Percentiles rank a stretch among this genome's conserved stretches.
Conservation (phyloP, 805 yeast genomes). For the Metschnikowia gelsemii region DNA sequence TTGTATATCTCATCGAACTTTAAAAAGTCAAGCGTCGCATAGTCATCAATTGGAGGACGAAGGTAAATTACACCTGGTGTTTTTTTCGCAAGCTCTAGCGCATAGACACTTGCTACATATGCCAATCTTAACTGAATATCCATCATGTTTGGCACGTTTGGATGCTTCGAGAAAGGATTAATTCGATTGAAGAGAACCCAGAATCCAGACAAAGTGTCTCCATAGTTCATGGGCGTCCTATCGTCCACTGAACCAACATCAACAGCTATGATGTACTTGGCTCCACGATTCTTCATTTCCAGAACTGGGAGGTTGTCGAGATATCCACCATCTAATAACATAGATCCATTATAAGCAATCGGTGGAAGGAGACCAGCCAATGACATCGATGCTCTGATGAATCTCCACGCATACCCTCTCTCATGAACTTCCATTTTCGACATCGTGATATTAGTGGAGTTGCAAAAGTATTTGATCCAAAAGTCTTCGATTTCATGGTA, state of each 20-base stretch:
- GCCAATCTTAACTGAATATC: conserved; percentile 92
- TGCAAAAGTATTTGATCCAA: conserved; percentile 86
- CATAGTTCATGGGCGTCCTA: conserved; percentile 83
- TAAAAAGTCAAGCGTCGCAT: conserved; percentile 88
- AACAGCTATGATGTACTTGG: conserved; percentile 81
- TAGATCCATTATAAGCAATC: conserved; percentile 81
- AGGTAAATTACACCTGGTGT: conserved; percentile 84
- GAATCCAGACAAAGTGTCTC: conserved; percentile 87
- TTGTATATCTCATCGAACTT: conserved; percentile 86
- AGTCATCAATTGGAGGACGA: conserved; percentile 91
- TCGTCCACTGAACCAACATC: conserved; percentile 97
- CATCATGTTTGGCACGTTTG: conserved; percentile 90
- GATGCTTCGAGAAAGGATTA: conserved; percentile 86
- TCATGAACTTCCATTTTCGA: conserved; percentile 94
- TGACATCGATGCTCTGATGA: conserved; percentile 94
- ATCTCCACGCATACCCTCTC: conserved; percentile 93
- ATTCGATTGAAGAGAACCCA: conserved; percentile 87
- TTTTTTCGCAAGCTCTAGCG: conserved; percentile 79
- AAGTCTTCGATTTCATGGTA: conserved; percentile 92
- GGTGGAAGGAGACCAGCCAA: conserved; percentile 92
- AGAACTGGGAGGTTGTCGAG: conserved; percentile 89
- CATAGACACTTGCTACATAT: conserved; percentile 92
- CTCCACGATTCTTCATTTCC: conserved; percentile 90
- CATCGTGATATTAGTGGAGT: conserved; percentile 92
- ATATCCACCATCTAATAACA: conserved; percentile 95